Base-by-base conservation (phyloP, 225 moss, liverwort and hornwort species). In the Bryoerythrophyllum caledonicum region DNA sequence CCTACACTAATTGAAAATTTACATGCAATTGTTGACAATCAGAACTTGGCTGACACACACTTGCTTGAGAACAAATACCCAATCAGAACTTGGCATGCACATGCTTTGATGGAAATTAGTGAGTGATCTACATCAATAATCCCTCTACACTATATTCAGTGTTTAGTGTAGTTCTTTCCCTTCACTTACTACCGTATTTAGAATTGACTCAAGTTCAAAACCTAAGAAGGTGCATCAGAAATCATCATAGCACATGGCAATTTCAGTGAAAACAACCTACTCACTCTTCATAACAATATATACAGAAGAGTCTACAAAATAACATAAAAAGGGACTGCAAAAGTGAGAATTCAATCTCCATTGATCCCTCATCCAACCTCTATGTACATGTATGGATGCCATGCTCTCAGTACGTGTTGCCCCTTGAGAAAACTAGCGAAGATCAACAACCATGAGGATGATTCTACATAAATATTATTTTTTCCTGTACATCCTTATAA, bases 381-480 rank as follows among this genome's bases (percentile, higher is more conserved):
- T 76, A 76, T 80, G 43, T 80, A 83, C 80, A 80, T 53, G 68
- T 64, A 72, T 43, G 64, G 73, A 79, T 67, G 62, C 72, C 75
- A 55, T 61, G 24, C 56, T 54, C 71, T 79, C 53, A 26, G 61
- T 79, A 46, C 75, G 61, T 37, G 56, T 16, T 62, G 15, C n/a
- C n/a, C 54, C 46, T 67, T 67, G n/a, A 43, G 53, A 19, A 67
- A 67, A 72, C 63, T 72, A 75, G 72, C 35, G 52, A 43, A 70
- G 51, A 27, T 41, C 69, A 61, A 48, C 35, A 21, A 70, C 32
- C 32, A 32, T 3, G 32, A 32, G 20, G 71, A 48, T 21, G 64
- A 4, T 48, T 48, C 73, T 58, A 73, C 58, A 63, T 27, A 8
- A 32, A 56, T 21, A 67, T 48, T 75, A 67, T 62, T 38, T 71